These are phyloP conservation scores for Pseudopyrenochaeta lycopersici DNA, from an alignment of 2,329 filamentous ascomycete genomes.

Conservation along the genomic window DNA sequence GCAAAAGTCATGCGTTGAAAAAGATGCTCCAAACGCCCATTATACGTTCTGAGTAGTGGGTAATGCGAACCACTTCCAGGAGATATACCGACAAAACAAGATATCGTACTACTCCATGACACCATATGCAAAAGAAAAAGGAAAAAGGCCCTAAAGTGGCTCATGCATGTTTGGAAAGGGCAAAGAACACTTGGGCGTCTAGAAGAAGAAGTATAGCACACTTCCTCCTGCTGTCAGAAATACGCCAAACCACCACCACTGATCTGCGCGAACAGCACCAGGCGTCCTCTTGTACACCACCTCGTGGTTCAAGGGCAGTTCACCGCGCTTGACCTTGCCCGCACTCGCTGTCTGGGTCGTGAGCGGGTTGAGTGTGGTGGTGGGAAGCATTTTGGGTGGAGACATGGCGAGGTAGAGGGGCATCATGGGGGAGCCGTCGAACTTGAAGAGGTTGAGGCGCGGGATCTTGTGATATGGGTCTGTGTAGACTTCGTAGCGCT, in stretches of 20 bases:
- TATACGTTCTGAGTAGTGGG: too few species aligned
- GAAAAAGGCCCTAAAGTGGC: too few species aligned
- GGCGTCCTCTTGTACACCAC: slow-evolving; percentile 46
- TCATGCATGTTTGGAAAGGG: too few species aligned
- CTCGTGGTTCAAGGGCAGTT: slow-evolving; percentile 53
- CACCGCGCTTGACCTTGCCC: slow-evolving; percentile 48
- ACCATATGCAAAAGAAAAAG: too few species aligned
- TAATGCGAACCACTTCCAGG: too few species aligned
- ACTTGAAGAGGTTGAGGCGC: slow-evolving; percentile 70
- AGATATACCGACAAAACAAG: too few species aligned
- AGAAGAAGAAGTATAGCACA: slow-evolving; percentile 58
- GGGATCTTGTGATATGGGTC: slow-evolving; percentile 70
- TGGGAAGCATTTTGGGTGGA: slow-evolving; percentile 75
- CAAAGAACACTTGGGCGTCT: not conserved
- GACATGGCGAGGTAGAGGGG: slow-evolving; percentile 72
- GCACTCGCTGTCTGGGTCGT: slow-evolving; percentile 44
- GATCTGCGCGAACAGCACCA: slow-evolving; percentile 52
- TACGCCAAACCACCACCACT: slow-evolving; percentile 62
- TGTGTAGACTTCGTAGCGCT: slow-evolving; percentile 57
- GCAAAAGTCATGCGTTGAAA: too few species aligned
- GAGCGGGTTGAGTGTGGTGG: slow-evolving; percentile 69
- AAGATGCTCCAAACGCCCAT: too few species aligned
- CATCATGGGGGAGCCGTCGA: slow-evolving; percentile 71
- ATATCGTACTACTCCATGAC: too few species aligned
- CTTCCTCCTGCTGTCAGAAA: slow-evolving; percentile 58